Conservation (phyloP, 192 early-diverging fungal genomes). For the Coemansia asiatica region DNA sequence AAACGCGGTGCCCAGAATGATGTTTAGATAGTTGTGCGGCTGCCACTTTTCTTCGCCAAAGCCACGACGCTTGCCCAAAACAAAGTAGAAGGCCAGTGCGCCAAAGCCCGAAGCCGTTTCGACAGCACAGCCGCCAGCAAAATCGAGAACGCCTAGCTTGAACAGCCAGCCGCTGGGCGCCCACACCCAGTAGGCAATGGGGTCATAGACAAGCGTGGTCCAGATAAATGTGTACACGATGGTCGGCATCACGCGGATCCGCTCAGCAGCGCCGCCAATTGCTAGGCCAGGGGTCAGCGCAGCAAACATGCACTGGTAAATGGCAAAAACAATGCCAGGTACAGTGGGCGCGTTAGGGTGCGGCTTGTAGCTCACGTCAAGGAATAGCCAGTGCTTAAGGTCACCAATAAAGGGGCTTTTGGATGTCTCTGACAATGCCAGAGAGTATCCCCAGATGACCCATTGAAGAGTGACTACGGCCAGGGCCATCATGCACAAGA, state of each 20-base stretch:
- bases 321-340: constrained; percentile 63
- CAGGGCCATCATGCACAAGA: constrained; percentile 67
- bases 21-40: constrained; percentile 81
- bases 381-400: constrained; percentile 61
- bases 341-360: constrained; percentile 61
- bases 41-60: constrained; percentile 60
- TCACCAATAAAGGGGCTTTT: constrained; percentile 72
- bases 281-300: constrained; percentile 70
- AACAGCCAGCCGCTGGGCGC: constrained; percentile 75
- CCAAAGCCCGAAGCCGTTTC: constrained; percentile 78
- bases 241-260: constrained; percentile 67
- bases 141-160: constrained; percentile 75
- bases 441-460: constrained; percentile 72
- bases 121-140: constrained; percentile 87
- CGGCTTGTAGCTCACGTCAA: constrained; percentile 58
- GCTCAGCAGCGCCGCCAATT: constrained; percentile 70
- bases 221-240: constrained; percentile 68
- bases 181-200: constrained; percentile 84
- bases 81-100: constrained; percentile 80
- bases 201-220: constrained; percentile 71
- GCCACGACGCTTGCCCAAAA: constrained; percentile 76
- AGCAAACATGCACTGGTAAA: constrained; percentile 84
- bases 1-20: constrained; percentile 77
- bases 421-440: constrained; percentile 67
- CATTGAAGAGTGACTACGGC: constrained; percentile 75